These are phyloP conservation scores for Phytopythium oedochilum DNA, from an alignment of 352 stramenopile genomes.

Conservation along the genomic window DNA sequence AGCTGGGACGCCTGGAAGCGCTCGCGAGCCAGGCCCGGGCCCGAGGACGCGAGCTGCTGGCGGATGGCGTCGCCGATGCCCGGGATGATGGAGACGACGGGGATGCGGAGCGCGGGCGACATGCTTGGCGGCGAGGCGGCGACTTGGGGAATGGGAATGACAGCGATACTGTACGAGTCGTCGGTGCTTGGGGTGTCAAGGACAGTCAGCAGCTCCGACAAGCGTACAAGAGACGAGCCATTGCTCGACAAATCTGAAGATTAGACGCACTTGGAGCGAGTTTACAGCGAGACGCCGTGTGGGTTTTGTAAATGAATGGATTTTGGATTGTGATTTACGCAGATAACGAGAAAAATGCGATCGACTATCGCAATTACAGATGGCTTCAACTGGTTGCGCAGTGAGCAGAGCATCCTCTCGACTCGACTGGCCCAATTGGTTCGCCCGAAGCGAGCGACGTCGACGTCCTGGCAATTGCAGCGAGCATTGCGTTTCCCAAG, in stretches of 20 bases:
- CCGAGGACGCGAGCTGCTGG: conserved; percentile 17
- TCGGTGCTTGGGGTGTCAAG: background rate
- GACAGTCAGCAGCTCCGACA: background rate
- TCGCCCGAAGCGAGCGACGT: too few relatives aligned
- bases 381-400: background rate
- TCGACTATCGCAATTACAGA: background rate
- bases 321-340: background rate
- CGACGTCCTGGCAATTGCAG: too few relatives aligned
- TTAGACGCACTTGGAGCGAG: background rate
- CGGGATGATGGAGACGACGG: conserved; percentile 26
- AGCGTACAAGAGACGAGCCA: background rate
- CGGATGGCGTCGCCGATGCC: conserved; percentile 24
- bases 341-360: too few relatives aligned
- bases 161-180: too few relatives aligned
- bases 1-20: conserved; percentile 23
- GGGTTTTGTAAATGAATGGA: background rate
- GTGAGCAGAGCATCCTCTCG: too few relatives aligned
- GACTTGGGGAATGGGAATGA: background rate
- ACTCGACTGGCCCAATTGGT: background rate
- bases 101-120: conserved; percentile 7
- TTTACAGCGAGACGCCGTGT: background rate
- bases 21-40: conserved; percentile 6
- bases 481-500: background rate
- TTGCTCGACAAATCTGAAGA: background rate
- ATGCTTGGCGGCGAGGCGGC: background rate